Percentiles rank a stretch among this genome's conserved stretches.
These are phyloP conservation scores for Leucocoprinus birnbaumii DNA, from an alignment of 768 basidiomycete species.

Conservation along the genomic window DNA sequence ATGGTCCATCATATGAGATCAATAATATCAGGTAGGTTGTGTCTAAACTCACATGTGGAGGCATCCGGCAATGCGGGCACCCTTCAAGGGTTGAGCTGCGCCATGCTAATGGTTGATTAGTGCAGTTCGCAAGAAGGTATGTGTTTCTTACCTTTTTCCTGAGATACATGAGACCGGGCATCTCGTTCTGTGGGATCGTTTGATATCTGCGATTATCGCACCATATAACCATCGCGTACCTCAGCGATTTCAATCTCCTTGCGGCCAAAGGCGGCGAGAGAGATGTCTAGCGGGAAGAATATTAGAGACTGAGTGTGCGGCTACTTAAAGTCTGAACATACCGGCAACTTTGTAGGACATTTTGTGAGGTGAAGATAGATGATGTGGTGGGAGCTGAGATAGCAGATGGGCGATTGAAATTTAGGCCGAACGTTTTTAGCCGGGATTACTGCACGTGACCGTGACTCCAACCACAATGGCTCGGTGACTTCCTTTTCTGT, in stretches of 20 bases:
- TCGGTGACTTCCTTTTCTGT: no score
- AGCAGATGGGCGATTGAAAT: constrained; percentile 16
- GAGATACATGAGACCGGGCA: constrained; percentile 95
- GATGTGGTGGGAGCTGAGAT: constrained; percentile 21
- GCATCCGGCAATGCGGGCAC: constrained; percentile 95
- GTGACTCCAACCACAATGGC: background rate
- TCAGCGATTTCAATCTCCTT: constrained; percentile 99
- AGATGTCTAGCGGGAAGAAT: constrained; percentile 61
- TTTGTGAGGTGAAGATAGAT: constrained; percentile 27
- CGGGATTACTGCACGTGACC: constrained; percentile 30
- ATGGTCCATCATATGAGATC: background rate
- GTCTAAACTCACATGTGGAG: constrained; percentile 78
- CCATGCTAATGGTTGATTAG: constrained; percentile 57
- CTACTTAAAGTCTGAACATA: constrained; percentile 25
- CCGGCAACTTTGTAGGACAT: constrained; percentile 94
- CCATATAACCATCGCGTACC: constrained; percentile 41
- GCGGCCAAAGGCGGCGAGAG: constrained; percentile 98
- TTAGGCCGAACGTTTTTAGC: constrained; percentile 28
- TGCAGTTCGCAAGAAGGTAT: constrained; percentile 14
- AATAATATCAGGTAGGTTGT: background rate
- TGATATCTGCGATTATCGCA: constrained; percentile 16
- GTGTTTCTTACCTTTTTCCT: constrained; percentile 64
- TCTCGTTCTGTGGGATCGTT: constrained; percentile 63
- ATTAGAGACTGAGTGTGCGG: constrained; percentile 12
- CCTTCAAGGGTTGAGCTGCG: constrained; percentile 80